phyloP scores from a whole-genome alignment of 2,329 filamentous ascomycete species.

The Aureobasidium sp. region DNA sequence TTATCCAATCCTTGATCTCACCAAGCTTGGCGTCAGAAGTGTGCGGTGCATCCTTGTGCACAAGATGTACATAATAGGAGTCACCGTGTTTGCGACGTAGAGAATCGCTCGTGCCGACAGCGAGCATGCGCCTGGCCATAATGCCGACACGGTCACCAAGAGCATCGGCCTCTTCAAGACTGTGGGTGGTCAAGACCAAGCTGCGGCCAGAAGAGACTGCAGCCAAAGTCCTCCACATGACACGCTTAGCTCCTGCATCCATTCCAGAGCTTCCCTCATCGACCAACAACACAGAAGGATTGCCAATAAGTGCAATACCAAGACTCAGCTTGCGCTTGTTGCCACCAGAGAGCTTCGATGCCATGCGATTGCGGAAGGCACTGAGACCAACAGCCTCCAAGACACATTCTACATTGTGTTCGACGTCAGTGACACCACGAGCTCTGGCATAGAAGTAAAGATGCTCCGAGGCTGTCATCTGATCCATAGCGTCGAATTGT shows the following conservation, averaged over 20 bases:
- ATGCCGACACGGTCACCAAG: conserved; percentile 79
- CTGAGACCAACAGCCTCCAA: conserved; percentile 73
- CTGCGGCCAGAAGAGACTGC: conserved; percentile 69
- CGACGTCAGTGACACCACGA: conserved; percentile 67
- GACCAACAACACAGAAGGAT: conserved; percentile 76
- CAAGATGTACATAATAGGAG: conserved; percentile 72
- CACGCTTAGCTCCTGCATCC: conserved; percentile 81
- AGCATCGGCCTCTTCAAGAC: conserved; percentile 91
- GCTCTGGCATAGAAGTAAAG: conserved; percentile 81
- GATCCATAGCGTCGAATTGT: conserved; percentile 68
- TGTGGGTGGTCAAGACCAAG: conserved; percentile 83
- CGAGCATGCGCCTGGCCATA: conserved; percentile 77
- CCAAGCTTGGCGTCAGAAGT: conserved; percentile 64
- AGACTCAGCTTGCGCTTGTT: conserved; percentile 91
- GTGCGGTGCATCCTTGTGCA: conserved; percentile 66
- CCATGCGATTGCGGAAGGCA: conserved; percentile 66
- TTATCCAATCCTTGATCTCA: conserved; percentile 60
- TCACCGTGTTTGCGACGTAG: conserved; percentile 71
- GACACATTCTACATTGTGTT: conserved; percentile 71
- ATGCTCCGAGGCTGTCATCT: conserved; percentile 84
- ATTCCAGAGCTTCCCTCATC: conserved; percentile 86
- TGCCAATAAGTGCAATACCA: conserved; percentile 87
- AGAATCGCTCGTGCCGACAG: conserved; percentile 67
- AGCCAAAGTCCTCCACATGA: conserved; percentile 85
- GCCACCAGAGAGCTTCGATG: conserved; percentile 72